phyloP scores from a whole-genome alignment of 306 rosid species.

The Vigna hirtella region DNA sequence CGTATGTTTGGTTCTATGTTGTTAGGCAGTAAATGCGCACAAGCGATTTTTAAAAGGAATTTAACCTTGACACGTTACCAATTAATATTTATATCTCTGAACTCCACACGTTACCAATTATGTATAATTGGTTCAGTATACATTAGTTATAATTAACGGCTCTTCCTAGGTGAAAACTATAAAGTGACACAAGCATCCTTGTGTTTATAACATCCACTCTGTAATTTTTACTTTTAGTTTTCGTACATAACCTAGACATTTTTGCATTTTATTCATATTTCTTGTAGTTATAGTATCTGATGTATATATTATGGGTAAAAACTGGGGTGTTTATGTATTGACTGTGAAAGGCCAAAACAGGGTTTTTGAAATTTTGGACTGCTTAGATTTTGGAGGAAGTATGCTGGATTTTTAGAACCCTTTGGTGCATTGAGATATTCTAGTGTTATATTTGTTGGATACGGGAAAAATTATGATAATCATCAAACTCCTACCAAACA shows the following conservation, averaged over 20 bases:
- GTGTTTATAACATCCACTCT: constrained; percentile 28
- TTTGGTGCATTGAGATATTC: constrained; percentile 10
- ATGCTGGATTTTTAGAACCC: constrained; percentile 17
- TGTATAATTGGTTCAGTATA: not conserved
- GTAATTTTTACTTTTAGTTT: constrained; percentile 15
- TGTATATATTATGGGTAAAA: constrained; percentile 15
- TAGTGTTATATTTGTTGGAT: not conserved
- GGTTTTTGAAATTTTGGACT: constrained; percentile 6
- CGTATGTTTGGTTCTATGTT: not conserved
- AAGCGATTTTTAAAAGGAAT: not conserved
- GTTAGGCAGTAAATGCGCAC: not conserved
- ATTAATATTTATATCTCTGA: not conserved
- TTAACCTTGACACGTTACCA: not conserved
- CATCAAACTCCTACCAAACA: not conserved
- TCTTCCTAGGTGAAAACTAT: not conserved
- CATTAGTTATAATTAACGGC: not conserved
- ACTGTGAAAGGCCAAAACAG: not conserved
- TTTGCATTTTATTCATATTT: constrained; percentile 9
- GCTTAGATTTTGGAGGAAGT: not conserved
- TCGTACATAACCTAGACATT: constrained; percentile 4
- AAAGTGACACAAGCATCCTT: constrained; percentile 21
- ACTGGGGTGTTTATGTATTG: not conserved
- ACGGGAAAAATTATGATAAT: not conserved
- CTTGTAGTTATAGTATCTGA: constrained; percentile 14
- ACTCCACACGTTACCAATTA: constrained; percentile 1